These are phyloP conservation scores for Jasminum sambac DNA, from an alignment of 257 asterid species.

Conservation along the genomic window DNA sequence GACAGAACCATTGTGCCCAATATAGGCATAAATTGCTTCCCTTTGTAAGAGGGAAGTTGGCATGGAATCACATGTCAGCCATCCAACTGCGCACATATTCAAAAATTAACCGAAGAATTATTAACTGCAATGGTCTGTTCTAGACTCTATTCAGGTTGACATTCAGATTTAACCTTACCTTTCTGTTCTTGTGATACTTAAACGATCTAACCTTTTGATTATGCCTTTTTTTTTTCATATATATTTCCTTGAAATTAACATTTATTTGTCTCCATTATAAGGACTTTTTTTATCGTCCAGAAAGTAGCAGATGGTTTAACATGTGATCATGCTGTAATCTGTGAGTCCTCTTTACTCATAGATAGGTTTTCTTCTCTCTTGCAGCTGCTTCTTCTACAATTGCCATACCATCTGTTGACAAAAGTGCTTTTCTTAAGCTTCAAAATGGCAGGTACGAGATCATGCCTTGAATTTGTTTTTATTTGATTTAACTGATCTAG, in stretches of 20 bases:
- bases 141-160: slow-evolving; percentile 87
- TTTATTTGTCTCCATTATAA: not conserved
- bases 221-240: slow-evolving; percentile 15
- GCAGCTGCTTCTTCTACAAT: slow-evolving; percentile 73
- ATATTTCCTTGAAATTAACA: slow-evolving; percentile 5
- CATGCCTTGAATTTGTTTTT: slow-evolving; percentile 1
- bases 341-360: slow-evolving; percentile 24
- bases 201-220: slow-evolving; percentile 30
- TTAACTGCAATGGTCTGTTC: slow-evolving; percentile 99
- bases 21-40: slow-evolving; percentile 67
- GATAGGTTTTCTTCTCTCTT: slow-evolving; percentile 31
- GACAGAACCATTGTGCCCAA: slow-evolving; percentile 59
- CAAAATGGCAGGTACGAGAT: slow-evolving; percentile 89
- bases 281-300: not conserved
- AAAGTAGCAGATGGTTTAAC: slow-evolving; percentile 12
- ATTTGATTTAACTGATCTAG: not conserved
- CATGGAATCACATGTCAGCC: slow-evolving; percentile 78
- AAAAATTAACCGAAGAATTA: slow-evolving; percentile 60
- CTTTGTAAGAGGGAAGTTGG: slow-evolving; percentile 62
- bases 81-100: slow-evolving; percentile 60
- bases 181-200: slow-evolving; percentile 34
- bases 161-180: slow-evolving; percentile 52
- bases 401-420: slow-evolving; percentile 53
- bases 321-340: slow-evolving; percentile 20
- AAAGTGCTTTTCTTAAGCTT: slow-evolving; percentile 82